Evolutionary conservation across 2,329 filamentous ascomycete species (phyloP), one percentile per base, ranked within the genome.

Genomic region (Zarea fungicola): DNA sequence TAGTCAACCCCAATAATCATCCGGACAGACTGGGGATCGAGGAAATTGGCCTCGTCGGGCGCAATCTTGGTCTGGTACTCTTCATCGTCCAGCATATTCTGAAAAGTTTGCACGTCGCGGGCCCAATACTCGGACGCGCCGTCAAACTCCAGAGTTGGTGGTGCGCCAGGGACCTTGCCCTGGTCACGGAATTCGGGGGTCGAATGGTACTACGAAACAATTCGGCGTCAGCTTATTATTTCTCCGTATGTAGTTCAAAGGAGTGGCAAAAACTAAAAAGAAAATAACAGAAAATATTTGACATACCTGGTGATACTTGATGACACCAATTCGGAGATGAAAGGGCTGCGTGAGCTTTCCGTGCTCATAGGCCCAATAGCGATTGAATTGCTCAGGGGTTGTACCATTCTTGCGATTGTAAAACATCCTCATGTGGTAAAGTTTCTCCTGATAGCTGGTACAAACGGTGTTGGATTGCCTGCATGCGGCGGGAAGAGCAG

Each of bases 1-100:
- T 50, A 46, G 18, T 46, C 48, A 29, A 46, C 42, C 5, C 48
- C 42, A 16, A 50, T 41, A 34, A 34, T 34, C 31, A 34, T 34
- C 16, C 31, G 13, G 31, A 34, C 31, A 14, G 31, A 34, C 16
- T 34, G 31, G 31, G 31, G 31, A 34, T 34, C 31, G 11, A 34
- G 31, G 16, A 34, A 34, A n/a, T 34, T 34, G 31, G 31, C 31
- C 16, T 34, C 31, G 16, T 34, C 31, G 16, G 31, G 31, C 16
- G 31, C 31, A 34, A 34, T 34, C 31, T 34, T 34, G 31, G 31
- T 34, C 31, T 34, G 31, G 16, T 34, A 34, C 31, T 34, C 31
- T n/a, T 34, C 31, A 34, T 34, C 31, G 11, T 34, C 31, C 16
- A 34, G 16, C 31, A 34, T 34, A n/a, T 34, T 34, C 31, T 34